A percentile compares a stretch with the other conserved stretches of the same genome.
phyloP scores from a whole-genome alignment of 2,329 filamentous ascomycete species.

The Akanthomyces lecanii region DNA sequence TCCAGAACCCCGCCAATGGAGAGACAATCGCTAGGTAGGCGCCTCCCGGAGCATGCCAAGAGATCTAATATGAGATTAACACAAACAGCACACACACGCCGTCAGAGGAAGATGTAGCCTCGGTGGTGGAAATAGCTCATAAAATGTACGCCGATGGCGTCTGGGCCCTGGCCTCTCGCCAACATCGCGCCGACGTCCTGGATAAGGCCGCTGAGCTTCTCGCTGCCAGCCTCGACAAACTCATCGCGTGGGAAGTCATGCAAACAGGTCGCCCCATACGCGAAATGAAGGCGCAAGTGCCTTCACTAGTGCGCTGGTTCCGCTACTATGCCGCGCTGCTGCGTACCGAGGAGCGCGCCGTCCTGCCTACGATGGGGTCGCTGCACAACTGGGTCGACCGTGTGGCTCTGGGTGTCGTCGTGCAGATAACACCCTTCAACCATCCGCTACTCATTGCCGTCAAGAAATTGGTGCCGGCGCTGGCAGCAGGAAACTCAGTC shows the following conservation, averaged over 20 bases:
- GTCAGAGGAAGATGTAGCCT: conserved; percentile 11
- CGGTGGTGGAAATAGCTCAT: background rate
- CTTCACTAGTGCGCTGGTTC: conserved; percentile 64
- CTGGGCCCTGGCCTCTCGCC: conserved; percentile 59
- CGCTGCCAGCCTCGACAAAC: conserved; percentile 44
- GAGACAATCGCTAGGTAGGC: conserved; percentile 12
- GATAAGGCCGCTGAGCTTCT: conserved; percentile 56
- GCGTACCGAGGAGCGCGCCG: conserved; percentile 61
- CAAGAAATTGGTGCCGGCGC: conserved; percentile 46
- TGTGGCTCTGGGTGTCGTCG: conserved; percentile 54
- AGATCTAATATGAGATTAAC: background rate
- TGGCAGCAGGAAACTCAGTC: conserved; percentile 56
- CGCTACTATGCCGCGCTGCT: conserved; percentile 65
- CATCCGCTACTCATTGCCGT: conserved; percentile 53
- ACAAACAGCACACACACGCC: conserved; percentile 7
- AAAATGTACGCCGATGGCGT: conserved; percentile 58
- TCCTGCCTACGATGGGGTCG: conserved; percentile 60
- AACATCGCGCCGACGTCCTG: conserved; percentile 57
- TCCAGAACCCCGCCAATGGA: conserved; percentile 15
- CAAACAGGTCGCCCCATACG: conserved; percentile 66
- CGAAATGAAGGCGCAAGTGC: conserved; percentile 67
- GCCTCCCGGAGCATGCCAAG: too few relatives aligned
- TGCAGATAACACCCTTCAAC: conserved; percentile 55
- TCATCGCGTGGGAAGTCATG: conserved; percentile 60
- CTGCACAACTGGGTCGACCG: conserved; percentile 54